Base-by-base conservation (phyloP, 2,329 filamentous ascomycete species). In the Lachnellula cervina region DNA sequence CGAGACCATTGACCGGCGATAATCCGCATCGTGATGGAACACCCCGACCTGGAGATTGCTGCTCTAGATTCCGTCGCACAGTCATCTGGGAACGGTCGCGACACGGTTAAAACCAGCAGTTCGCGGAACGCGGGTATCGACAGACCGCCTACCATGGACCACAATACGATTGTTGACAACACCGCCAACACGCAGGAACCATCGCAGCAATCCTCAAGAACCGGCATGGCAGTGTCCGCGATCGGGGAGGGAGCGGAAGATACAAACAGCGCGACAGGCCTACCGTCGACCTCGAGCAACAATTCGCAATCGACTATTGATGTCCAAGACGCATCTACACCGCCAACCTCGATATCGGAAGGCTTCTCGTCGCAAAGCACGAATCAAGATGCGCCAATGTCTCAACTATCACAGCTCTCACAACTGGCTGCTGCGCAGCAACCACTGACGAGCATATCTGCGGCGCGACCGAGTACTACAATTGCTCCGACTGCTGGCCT, bases 341-440 rank as follows among this genome's bases (percentile, higher is more conserved):
- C 60, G 67, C 69, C 57, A 64, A 72, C 62, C 64, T 68, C 67
- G 61, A 70, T 60, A 63, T 66, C 65, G 13, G 68, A 69, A 46
- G 66, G 58, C n/a, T 65, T 66, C 54, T 69, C 67, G 14, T 69
- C 67, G 58, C 62, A 76, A 70, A 70, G 66, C 48, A 73, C 74
- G 49, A 70, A 67, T 38, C 75, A 76, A n/a, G 79, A 80, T 60
- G 80, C 80, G 59, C 76, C 79, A 37, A 52, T 65, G 34, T 81
- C 75, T 34, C 82, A 85, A 64, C 66, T 85, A 48, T 72, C 81
- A 16, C 79, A 80, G 57, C 71, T 84, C n/a, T 83, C 81, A 5
- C 76, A 82, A 58, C 72, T 83, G 53, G 81, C 81, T 28, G 80
- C 82, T 38, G 73, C 74, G 34, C 77, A 80, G 68, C 73, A 79